Percentiles rank a stretch among this genome's conserved stretches.
phyloP scores from a whole-genome alignment of 2,329 filamentous ascomycete genomes.

The Madurella fahalii region DNA sequence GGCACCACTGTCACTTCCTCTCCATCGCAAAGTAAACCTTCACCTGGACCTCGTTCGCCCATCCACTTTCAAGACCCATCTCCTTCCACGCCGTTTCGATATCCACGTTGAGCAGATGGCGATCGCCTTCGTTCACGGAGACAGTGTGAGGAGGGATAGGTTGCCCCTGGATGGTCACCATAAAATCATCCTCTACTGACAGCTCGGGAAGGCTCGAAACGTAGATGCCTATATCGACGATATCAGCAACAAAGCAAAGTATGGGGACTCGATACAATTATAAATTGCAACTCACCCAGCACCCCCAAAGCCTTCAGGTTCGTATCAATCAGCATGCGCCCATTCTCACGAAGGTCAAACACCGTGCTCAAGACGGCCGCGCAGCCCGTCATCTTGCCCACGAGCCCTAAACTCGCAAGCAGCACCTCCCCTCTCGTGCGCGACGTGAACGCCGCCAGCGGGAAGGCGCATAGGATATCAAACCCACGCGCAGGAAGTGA shows the following conservation, averaged over 20 bases:
- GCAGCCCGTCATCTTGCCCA: constrained; percentile 86
- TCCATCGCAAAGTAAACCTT: constrained; percentile 54
- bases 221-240: constrained; percentile 58
- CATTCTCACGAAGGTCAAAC: constrained; percentile 53
- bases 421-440: constrained; percentile 40
- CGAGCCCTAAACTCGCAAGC: constrained; percentile 69
- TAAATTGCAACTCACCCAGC: constrained; percentile 1
- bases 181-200: constrained; percentile 60
- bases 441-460: constrained; percentile 55
- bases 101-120: constrained; percentile 71
- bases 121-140: constrained; percentile 47
- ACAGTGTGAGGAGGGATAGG: constrained; percentile 67
- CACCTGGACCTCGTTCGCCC: constrained; percentile 75
- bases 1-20: neutral
- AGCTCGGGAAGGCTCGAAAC: constrained; percentile 63
- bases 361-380: constrained; percentile 68
- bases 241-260: neutral
- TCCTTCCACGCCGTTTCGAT: constrained; percentile 72
- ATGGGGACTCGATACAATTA: neutral
- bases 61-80: constrained; percentile 64
- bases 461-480: constrained; percentile 76
- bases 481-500: constrained; percentile 64
- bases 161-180: constrained; percentile 69
- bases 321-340: constrained; percentile 61
- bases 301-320: constrained; percentile 61